Percentiles rank a stretch among this genome's conserved stretches.
Conservation (phyloP, 2,329 filamentous ascomycete genomes). For the Dryadomyces sulphureus region DNA sequence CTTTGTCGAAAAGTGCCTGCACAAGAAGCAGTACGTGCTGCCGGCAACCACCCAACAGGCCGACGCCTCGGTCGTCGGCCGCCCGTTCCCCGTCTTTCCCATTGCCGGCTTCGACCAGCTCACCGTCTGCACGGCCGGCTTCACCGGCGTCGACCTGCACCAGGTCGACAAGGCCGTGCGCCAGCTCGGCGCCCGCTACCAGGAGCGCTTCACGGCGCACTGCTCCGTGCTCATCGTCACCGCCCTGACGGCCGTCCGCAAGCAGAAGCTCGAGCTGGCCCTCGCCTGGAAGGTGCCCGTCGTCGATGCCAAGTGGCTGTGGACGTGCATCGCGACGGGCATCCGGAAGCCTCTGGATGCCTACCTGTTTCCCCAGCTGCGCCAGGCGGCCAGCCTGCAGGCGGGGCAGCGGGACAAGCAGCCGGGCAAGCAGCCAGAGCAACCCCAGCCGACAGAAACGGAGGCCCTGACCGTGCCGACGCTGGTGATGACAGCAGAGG, state of each 20-base stretch:
- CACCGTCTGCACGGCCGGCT: constrained; percentile 66
- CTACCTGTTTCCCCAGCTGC: constrained; percentile 33
- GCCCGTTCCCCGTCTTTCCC: constrained; percentile 58
- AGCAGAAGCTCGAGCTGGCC: constrained; percentile 69
- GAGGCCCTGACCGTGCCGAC: constrained; percentile 8
- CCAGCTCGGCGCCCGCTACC: constrained; percentile 67
- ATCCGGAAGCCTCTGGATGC: constrained; percentile 27
- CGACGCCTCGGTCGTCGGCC: constrained; percentile 54
- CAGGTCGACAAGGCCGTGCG: constrained; percentile 67
- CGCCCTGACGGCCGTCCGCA: constrained; percentile 37
- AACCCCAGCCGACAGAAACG: not conserved
- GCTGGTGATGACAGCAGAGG: constrained; percentile 2
- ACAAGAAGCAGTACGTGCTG: constrained; percentile 55
- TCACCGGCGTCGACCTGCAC: constrained; percentile 69
- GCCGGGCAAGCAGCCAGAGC: constrained; percentile 6
- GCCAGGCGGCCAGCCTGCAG: constrained; percentile 12
- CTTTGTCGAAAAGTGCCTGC: constrained; percentile 82
- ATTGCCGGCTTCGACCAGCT: constrained; percentile 56
- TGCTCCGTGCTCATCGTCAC: constrained; percentile 70
- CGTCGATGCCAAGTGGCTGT: constrained; percentile 74
- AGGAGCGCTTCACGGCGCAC: constrained; percentile 57
- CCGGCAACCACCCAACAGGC: constrained; percentile 25
- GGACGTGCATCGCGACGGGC: constrained; percentile 56
- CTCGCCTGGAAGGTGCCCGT: constrained; percentile 62
- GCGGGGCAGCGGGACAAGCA: too few relatives aligned